A percentile compares a stretch with the other conserved stretches of the same genome.
Evolutionary conservation across 257 asterid genomes (phyloP).

Genomic region (Solanum ahanhuiri): DNA sequence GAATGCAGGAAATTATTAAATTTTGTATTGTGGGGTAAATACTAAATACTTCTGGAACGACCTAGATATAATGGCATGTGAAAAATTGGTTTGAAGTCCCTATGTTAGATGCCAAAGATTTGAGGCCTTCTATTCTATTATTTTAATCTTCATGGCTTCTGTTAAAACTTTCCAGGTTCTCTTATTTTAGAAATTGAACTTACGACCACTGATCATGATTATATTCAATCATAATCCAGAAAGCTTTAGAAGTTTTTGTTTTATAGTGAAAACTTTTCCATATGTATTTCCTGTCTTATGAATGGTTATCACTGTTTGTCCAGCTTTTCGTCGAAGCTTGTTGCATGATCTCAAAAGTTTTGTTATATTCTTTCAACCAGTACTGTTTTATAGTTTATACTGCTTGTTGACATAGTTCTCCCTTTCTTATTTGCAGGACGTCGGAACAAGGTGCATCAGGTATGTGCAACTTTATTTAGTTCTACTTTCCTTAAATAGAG

Average conservation of each 20-base stretch:
- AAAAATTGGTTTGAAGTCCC: background rate
- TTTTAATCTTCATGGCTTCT: background rate
- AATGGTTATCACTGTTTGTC: background rate
- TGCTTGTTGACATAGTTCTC: conserved; percentile 14
- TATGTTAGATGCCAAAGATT: background rate
- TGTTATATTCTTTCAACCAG: background rate
- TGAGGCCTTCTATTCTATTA: background rate
- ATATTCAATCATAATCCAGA: background rate
- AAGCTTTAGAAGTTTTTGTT: background rate
- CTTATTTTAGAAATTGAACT: background rate
- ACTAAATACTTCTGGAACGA: background rate
- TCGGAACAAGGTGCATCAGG: conserved; percentile 73
- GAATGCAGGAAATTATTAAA: background rate
- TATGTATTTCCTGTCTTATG: background rate
- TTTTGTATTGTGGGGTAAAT: background rate
- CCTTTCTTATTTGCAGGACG: conserved; percentile 44
- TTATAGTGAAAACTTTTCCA: background rate
- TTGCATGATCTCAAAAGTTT: background rate
- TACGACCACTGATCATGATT: background rate
- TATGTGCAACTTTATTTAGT: conserved; percentile 15
- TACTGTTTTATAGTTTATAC: background rate
- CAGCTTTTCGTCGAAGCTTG: background rate
- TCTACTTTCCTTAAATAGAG: background rate
- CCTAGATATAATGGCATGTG: background rate
- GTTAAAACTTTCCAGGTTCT: background rate